Conservation (phyloP, 1,284 basidiomycete species). For the Xanthoconium separans region DNA sequence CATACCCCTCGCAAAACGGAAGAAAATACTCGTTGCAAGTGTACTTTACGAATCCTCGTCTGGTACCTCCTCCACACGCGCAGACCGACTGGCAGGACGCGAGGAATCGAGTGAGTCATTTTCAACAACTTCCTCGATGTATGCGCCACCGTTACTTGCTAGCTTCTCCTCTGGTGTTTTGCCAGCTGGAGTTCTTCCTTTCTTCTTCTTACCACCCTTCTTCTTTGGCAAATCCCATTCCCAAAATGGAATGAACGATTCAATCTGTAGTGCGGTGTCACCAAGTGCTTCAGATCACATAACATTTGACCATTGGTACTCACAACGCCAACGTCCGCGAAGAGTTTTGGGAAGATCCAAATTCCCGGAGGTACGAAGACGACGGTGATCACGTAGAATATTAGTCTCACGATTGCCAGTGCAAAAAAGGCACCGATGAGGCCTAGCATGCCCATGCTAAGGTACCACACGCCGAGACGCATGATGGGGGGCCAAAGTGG, state of each 20-base stretch:
- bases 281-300: slow-evolving; percentile 4
- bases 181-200: slow-evolving; percentile 39
- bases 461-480: slow-evolving; percentile 96
- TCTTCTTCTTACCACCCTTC: slow-evolving; percentile 71
- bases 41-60: slow-evolving; percentile 45
- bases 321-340: slow-evolving; percentile 98
- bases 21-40: neutral
- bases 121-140: slow-evolving; percentile 54
- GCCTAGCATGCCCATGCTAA: slow-evolving; percentile 86
- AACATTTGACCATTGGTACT: slow-evolving; percentile 38
- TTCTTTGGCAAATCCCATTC: slow-evolving; percentile 97
- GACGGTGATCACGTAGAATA: slow-evolving; percentile 94
- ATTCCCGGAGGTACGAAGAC: slow-evolving; percentile 88
- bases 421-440: slow-evolving; percentile 91
- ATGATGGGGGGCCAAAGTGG: slow-evolving; percentile 94
- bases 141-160: slow-evolving; percentile 42
- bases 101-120: slow-evolving; percentile 47
- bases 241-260: slow-evolving; percentile 97
- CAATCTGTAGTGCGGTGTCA: slow-evolving; percentile 57
- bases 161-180: slow-evolving; percentile 30
- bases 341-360: slow-evolving; percentile 99
- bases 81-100: slow-evolving; percentile 58
- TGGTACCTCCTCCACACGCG: slow-evolving; percentile 58
- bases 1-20: neutral
- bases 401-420: slow-evolving; percentile 88